phyloP scores from a whole-genome alignment of 768 basidiomycete species.

The Cytidiella melzeri region DNA sequence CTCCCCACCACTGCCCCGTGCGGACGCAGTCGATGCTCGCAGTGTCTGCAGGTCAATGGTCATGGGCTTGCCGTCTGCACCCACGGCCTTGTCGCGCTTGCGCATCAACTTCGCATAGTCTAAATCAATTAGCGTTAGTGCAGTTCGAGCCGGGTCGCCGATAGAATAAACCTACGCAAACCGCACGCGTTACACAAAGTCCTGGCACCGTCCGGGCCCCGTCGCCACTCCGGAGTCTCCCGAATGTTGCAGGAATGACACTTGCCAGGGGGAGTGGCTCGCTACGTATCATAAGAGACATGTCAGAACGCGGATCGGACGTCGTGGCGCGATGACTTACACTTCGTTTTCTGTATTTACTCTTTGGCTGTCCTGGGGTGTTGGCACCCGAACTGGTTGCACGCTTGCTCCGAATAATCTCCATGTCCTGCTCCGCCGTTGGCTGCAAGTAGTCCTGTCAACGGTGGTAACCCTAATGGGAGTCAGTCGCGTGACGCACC shows the following conservation, averaged over 20 bases:
- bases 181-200: constrained; percentile 86
- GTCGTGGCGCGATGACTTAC: constrained; percentile 31
- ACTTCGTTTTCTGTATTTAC: constrained; percentile 80
- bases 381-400: constrained; percentile 56
- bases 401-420: constrained; percentile 74
- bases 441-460: constrained; percentile 36
- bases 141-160: not conserved
- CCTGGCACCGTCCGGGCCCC: constrained; percentile 78
- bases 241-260: constrained; percentile 85
- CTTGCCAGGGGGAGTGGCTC: constrained; percentile 80
- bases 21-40: constrained; percentile 46
- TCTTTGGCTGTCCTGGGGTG: constrained; percentile 51
- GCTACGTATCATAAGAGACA: constrained; percentile 38
- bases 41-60: constrained; percentile 72
- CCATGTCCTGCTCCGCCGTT: constrained; percentile 81
- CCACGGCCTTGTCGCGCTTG: constrained; percentile 61
- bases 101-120: constrained; percentile 83
- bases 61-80: constrained; percentile 44
- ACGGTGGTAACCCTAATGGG: not conserved
- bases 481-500: not conserved
- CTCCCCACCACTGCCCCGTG: constrained; percentile 16
- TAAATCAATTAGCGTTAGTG: not conserved
- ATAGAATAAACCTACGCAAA: constrained; percentile 51
- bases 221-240: constrained; percentile 85
- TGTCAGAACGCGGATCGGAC: constrained; percentile 32